Base-by-base conservation (phyloP, 768 basidiomycete genomes). In the Galerina marginata region DNA sequence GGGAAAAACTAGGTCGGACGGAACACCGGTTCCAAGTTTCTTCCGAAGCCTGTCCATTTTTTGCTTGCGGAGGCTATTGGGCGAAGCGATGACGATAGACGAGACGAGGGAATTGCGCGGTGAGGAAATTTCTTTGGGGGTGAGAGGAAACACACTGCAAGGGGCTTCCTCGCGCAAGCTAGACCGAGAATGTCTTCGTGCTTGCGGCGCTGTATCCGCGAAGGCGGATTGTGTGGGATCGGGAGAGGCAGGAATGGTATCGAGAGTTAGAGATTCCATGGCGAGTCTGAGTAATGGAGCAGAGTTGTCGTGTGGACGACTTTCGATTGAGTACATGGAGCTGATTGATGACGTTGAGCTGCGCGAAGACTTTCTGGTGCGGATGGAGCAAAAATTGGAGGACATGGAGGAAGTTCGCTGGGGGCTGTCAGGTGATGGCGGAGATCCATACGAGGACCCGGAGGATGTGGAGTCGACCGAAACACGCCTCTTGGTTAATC, bases 31-130 rank as follows among this genome's bases (percentile, higher is more conserved):
- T 0, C 90, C 90, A 2, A 91, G 79, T 64, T 75, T 86, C 66
- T 80, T 83, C 53, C 84, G 78, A 51, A 91, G 74, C 36, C 84
- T 78, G 50, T 88, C 87, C 79, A 91, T 84, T 71, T 89, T 91
- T 64, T 77, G 74, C 48, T 83, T 79, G 23, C 86, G 80, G 14
- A 79, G 49, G 45, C 71, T 68, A 16, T 71, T 75, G 3, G 79
- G 65, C 6, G 83, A 79, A 2, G 81, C 75, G 40, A 84, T 76
- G 23, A 65, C 65, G 68, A 83, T 80, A 1, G 70, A 66, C 5
- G 78, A 54, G 4, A 70, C 63, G n/a, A 77, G 70, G 29, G 77
- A 74, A 33, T 58, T 42, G 23, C 62, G 52, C 7, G 69, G 46
- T n/a, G 69, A 58, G 9, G 56, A 54, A 56, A 51, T 10, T 61